These are phyloP conservation scores for Aeschynomene evenia DNA, from an alignment of 306 rosid genomes.

Conservation along the genomic window DNA sequence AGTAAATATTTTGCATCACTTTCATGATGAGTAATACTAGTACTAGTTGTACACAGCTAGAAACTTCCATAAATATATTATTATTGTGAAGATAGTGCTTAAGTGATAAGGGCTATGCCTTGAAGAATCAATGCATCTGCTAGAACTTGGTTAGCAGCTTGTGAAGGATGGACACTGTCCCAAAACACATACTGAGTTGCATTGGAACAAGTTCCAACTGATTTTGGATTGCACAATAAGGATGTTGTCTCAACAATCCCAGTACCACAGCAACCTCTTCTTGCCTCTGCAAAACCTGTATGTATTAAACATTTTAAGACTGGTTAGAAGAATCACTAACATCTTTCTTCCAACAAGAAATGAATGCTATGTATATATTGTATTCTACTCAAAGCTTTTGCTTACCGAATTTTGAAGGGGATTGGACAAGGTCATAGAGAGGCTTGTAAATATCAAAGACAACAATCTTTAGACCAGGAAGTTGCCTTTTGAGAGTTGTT, in stretches of 20 bases:
- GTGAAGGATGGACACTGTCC: conserved; percentile 86
- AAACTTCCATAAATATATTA: neutral
- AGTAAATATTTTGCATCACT: conserved; percentile 14
- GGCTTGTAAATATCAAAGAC: conserved; percentile 72
- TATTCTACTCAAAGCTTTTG: neutral
- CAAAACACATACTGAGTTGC: conserved; percentile 78
- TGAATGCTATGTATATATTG: neutral
- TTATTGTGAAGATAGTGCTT: conserved; percentile 13
- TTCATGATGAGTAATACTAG: neutral
- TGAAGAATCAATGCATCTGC: conserved; percentile 68
- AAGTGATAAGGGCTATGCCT: conserved; percentile 62
- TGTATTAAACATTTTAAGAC: neutral
- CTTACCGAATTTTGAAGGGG: conserved; percentile 74
- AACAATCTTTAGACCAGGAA: conserved; percentile 62
- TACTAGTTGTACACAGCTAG: neutral
- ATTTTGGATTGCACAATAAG: conserved; percentile 64
- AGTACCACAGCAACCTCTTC: conserved; percentile 85
- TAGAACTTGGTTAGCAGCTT: conserved; percentile 74
- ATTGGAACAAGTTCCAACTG: conserved; percentile 73
- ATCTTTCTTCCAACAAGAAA: neutral
- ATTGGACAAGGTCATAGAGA: conserved; percentile 52
- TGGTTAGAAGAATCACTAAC: neutral
- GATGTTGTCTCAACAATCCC: conserved; percentile 68
- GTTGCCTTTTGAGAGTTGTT: conserved; percentile 56
- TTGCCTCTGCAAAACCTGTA: conserved; percentile 65